Base-by-base conservation (phyloP, 2,329 filamentous ascomycete genomes). In the Trichoderma sp. region DNA sequence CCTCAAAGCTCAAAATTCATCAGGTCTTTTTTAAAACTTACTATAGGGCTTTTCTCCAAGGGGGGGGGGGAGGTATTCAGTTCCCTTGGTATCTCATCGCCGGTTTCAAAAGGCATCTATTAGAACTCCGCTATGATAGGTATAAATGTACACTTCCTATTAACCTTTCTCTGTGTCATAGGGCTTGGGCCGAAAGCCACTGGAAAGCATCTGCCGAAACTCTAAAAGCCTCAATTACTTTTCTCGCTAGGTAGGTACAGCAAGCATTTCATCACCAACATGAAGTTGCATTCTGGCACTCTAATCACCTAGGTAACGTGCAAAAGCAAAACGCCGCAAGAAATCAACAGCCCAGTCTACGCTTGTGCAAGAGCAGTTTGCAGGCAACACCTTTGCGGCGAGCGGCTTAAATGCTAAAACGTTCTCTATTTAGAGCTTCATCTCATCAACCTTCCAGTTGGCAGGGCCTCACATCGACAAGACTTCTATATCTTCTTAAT, bases 1-100 rank as follows among this genome's bases (percentile, higher is more conserved):
- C 39, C 7, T n/a, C 37, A 10, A n/a, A 43, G 16, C 18, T 18
- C 3, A n/a, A 18, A 10, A n/a, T 8, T 43, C 7, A 8, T 3
- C 3, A n/a, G 2, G 7, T n/a, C 2, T 43, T n/a, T n/a, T 43
- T 8, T 8, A n/a, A n/a, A 6, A 6, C 3, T 18, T 18, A 3
- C 2, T 7, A 39, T 39, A 5, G 1, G 0, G 6, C 2, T 5
- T 39, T 39, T 16, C 1, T 39, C 16, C 2, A 43, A 18, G 3
- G 16, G 6, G 16, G 8, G 1, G 8, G 2, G 4, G 7, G n/a
- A n/a, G 1, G 18, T 3, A 7, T 7, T 18, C 6, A 7, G 16
- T 32, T 5, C 6, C 7, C 6, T 18, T 18, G 28, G 18, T 43
- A 18, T 4, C 14, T 2, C 7, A 16, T 43, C 5, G 8, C 14